Evolutionary conservation across 1,139 yeast species (phyloP).

Genomic region (Candida sp.): DNA sequence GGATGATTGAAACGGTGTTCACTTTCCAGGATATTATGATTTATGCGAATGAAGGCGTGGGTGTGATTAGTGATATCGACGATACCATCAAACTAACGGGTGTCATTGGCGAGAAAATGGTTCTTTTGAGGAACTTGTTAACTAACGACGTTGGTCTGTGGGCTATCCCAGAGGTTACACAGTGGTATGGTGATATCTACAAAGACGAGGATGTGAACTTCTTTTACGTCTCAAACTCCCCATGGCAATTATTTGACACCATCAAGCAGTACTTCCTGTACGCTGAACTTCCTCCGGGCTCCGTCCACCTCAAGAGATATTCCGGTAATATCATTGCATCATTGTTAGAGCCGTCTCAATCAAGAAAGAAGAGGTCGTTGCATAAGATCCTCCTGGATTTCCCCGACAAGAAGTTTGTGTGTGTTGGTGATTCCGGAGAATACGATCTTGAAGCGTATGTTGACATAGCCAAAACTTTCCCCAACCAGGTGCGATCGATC

Average conservation of each 20-base stretch:
- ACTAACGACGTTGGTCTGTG: conserved; percentile 67
- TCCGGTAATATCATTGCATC: conserved; percentile 81
- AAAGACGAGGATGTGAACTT: conserved; percentile 52
- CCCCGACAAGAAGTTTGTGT: conserved; percentile 74
- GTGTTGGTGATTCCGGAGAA: conserved; percentile 97
- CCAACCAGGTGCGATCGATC: conserved; percentile 70
- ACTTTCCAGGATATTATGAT: conserved; percentile 48
- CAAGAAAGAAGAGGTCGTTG: conserved; percentile 73
- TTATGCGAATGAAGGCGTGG: conserved; percentile 57
- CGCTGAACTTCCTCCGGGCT: conserved; percentile 69
- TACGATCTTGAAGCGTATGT: conserved; percentile 92
- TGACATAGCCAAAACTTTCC: conserved; percentile 64
- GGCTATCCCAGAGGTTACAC: conserved; percentile 72
- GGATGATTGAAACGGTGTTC: conserved; percentile 48
- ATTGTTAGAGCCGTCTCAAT: conserved; percentile 84
- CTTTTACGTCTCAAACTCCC: conserved; percentile 95
- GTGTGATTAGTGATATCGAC: conserved; percentile 90
- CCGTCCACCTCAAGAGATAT: conserved; percentile 87
- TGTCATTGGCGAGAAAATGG: conserved; percentile 85
- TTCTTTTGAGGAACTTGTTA: conserved; percentile 77
- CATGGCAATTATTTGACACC: conserved; percentile 83
- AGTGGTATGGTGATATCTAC: conserved; percentile 61
- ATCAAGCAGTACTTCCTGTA: conserved; percentile 61
- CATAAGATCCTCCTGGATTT: conserved; percentile 72
- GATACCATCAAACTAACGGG: conserved; percentile 94